Evolutionary conservation across 2,329 filamentous ascomycete genomes (phyloP), one percentile per base, ranked within the genome.

Genomic region (Pseudocercospora pini-densiflorae): DNA sequence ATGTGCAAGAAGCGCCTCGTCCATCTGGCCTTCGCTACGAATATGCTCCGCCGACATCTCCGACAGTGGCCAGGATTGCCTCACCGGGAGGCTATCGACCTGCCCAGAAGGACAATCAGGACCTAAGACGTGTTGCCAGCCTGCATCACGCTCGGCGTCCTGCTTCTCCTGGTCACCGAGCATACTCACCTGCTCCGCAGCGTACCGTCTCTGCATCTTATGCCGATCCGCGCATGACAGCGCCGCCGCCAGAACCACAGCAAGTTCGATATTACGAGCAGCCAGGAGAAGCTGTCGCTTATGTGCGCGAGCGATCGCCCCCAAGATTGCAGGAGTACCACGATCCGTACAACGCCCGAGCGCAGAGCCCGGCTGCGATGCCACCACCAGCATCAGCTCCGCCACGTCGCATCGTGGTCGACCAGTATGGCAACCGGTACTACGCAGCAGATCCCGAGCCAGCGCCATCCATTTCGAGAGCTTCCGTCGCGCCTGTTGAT

Each of bases 371-470:
- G 5, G 72, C 76, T 43, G 68, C 72, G 78, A 83, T 86, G 80
- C 83, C 72, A 19, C 76, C 83, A 59, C 83, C 86, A 6, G 84
- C 29, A 36, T 16, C 76, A 19, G 75, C 77, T 58, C 79, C 78
- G 9, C 77, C 54, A 83, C 63, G 88, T 90, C 68, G 90, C 16
- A 72, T 97, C 69, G 85, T 97, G 36, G 84, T 96, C 62, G 94
- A 97, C 79, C 88, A 92, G 68, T 92, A 89, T 78, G 93, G 93
- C 47, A 92, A 92, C 76, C 89, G 92, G 76, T 97, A 94, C 80
- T 87, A 87, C 67, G 87, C 88, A 69, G 82, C 84, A 49, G 79
- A 85, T 5, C 77, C 81, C 43, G 75, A 77, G 12, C 77, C 80
- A 16, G 69, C 62, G 16, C 63, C 72, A 12, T 57, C 70, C 27